Conservation (phyloP, 106 monocot genomes). For the Dendrobium nobile region DNA sequence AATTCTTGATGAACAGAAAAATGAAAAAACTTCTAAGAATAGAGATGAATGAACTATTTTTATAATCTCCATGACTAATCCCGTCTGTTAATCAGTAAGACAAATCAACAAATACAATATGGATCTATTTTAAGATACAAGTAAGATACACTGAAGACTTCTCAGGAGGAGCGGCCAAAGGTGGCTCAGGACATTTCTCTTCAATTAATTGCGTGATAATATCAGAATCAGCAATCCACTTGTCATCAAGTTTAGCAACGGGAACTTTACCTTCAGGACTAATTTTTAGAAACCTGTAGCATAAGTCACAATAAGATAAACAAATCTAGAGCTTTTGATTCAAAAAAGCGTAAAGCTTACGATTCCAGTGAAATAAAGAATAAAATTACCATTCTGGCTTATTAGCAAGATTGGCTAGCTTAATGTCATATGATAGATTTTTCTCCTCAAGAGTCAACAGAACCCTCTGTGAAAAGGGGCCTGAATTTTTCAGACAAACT, state of each 20-base stretch:
- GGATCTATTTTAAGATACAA: not conserved
- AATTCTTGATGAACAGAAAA: not conserved
- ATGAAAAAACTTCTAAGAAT: not conserved
- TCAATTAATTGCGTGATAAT: slow-evolving; percentile 52
- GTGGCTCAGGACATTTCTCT: slow-evolving; percentile 56
- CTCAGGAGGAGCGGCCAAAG: slow-evolving; percentile 42
- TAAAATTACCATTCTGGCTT: slow-evolving; percentile 71
- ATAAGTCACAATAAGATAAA: not conserved
- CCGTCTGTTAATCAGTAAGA: not conserved
- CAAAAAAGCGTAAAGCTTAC: not conserved
- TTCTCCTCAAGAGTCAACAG: slow-evolving; percentile 89
- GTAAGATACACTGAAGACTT: slow-evolving; percentile 41
- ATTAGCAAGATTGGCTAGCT: slow-evolving; percentile 62
- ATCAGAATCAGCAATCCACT: slow-evolving; percentile 72
- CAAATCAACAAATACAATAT: not conserved
- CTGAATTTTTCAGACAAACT: slow-evolving; percentile 25
- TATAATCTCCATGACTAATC: not conserved
- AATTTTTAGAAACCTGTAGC: slow-evolving; percentile 41
- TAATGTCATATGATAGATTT: slow-evolving; percentile 63
- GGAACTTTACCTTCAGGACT: slow-evolving; percentile 63
- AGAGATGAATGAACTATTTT: not conserved
- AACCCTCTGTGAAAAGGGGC: slow-evolving; percentile 87
- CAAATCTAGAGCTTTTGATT: not conserved
- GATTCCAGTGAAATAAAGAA: not conserved
- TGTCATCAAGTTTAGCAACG: slow-evolving; percentile 48